A percentile compares a stretch with the other conserved stretches of the same genome.
Conservation (phyloP, 1,284 basidiomycete species). For the Cyathus olla region DNA sequence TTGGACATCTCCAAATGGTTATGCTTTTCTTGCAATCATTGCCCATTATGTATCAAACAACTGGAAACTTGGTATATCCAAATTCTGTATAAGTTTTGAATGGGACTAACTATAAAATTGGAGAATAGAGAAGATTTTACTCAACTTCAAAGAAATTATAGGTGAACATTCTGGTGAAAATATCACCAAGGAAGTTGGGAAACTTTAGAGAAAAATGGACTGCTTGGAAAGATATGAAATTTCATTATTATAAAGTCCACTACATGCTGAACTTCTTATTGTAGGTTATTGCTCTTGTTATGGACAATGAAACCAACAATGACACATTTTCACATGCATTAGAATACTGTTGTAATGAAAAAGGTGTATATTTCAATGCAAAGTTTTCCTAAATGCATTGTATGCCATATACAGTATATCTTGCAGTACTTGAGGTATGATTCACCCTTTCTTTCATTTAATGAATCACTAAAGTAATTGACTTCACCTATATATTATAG, state of each 20-base stretch:
- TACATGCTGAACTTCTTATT: not conserved
- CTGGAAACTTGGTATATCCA: not conserved
- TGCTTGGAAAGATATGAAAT: not conserved
- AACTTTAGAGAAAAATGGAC: not conserved
- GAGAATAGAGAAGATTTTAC: too few species aligned
- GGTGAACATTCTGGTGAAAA: not conserved
- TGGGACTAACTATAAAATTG: not conserved
- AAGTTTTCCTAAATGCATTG: too few species aligned
- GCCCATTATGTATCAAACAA: not conserved
- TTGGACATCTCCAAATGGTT: not conserved
- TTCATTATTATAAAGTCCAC: not conserved
- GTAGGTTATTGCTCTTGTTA: not conserved
- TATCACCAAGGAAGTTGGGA: not conserved
- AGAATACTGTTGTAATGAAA: too few species aligned
- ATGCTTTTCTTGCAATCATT: not conserved
- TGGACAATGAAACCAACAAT: not conserved
- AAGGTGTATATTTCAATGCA: too few species aligned
- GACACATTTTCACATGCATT: too few species aligned
- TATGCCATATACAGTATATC: too few species aligned
- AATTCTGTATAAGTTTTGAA: not conserved
- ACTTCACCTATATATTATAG: too few species aligned
- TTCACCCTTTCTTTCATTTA: too few species aligned
- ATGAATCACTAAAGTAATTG: too few species aligned
- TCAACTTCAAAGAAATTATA: not conserved
- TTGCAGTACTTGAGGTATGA: too few species aligned